These are phyloP conservation scores for Boechera divaricarpa DNA, from an alignment of 345 rosid genomes.

Conservation along the genomic window DNA sequence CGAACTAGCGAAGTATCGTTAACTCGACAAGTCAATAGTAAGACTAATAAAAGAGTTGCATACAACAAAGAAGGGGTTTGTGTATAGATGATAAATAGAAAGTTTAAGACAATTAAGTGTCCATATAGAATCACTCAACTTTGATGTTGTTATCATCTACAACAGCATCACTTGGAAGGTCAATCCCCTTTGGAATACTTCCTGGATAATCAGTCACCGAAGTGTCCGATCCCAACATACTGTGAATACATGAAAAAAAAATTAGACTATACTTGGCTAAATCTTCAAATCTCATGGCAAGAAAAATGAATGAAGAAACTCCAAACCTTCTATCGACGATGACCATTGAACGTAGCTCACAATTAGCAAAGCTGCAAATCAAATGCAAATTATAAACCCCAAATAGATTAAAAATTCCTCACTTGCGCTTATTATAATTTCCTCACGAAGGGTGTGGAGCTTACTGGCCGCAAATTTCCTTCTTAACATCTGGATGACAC, in stretches of 20 bases:
- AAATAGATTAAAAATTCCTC: neutral
- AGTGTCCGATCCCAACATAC: conserved; percentile 71
- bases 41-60: conserved; percentile 35
- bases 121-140: conserved; percentile 24
- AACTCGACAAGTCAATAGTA: conserved; percentile 6
- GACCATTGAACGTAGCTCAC: conserved; percentile 97
- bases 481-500: conserved; percentile 75
- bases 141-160: conserved; percentile 39
- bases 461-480: conserved; percentile 81
- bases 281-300: neutral
- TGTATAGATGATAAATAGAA: conserved; percentile 21
- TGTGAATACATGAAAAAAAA: conserved; percentile 40
- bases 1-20: neutral
- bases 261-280: conserved; percentile 3
- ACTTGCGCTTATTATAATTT: neutral
- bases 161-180: conserved; percentile 57
- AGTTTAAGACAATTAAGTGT: conserved; percentile 26
- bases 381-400: neutral
- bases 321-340: conserved; percentile 78
- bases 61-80: conserved; percentile 27
- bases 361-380: conserved; percentile 80
- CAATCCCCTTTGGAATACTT: conserved; percentile 69
- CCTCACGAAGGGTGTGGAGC: conserved; percentile 11
- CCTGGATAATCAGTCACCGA: conserved; percentile 80
- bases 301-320: conserved; percentile 6